Percentiles rank a stretch among this genome's conserved stretches.
Conservation (phyloP, 495 filamentous ascomycete genomes). For the Letharia lupina region DNA sequence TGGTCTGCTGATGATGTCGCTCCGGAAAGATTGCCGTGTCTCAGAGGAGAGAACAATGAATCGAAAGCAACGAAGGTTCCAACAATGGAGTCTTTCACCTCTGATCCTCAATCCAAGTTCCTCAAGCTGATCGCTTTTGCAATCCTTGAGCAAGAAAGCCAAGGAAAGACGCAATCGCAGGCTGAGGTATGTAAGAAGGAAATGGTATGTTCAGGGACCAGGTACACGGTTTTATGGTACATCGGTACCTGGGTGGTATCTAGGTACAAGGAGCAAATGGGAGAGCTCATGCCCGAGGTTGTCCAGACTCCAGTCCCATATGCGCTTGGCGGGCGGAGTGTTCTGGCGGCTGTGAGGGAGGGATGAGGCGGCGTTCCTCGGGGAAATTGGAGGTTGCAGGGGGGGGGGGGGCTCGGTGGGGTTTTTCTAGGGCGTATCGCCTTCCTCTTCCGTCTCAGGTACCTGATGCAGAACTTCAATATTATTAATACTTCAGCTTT, state of each 20-base stretch:
- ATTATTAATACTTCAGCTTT: too few relatives aligned
- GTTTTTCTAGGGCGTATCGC: not conserved
- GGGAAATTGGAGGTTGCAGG: conserved; percentile 13
- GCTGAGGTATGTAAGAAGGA: not conserved
- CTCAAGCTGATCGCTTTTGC: conserved; percentile 2
- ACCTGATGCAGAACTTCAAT: conserved; percentile 1
- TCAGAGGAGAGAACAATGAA: not conserved
- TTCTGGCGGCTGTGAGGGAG: conserved; percentile 10
- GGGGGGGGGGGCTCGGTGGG: not conserved
- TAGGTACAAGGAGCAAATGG: not conserved
- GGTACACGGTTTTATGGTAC: not conserved
- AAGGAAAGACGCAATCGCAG: not conserved
- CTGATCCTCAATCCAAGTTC: not conserved
- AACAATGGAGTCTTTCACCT: not conserved
- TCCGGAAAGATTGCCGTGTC: conserved; percentile 1
- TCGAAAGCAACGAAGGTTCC: not conserved
- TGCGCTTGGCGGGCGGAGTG: conserved; percentile 11
- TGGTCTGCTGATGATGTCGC: conserved; percentile 16
- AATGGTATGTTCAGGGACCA: not conserved
- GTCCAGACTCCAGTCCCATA: not conserved
- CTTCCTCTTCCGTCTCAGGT: conserved; percentile 5
- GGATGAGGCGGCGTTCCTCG: not conserved
- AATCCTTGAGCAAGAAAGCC: not conserved
- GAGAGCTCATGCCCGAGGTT: conserved; percentile 2
- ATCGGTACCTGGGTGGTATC: not conserved